Evolutionary conservation across 78 protist genomes (phyloP).

Genomic region (Dictyostelium intermedium): DNA sequence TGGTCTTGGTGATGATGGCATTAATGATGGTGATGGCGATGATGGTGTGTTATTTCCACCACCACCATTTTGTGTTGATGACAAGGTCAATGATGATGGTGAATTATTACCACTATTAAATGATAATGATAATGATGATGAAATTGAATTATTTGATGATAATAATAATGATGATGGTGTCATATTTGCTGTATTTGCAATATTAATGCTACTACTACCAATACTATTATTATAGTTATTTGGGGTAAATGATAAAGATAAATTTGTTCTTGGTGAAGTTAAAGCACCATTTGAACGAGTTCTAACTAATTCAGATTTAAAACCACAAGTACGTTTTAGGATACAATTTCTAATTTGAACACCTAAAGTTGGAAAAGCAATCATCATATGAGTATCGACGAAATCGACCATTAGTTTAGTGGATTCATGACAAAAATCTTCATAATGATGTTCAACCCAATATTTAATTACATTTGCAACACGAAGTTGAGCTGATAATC

Average conservation of each 20-base stretch:
- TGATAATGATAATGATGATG: background rate
- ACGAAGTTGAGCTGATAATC: constrained; percentile 61
- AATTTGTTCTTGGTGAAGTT: constrained; percentile 36
- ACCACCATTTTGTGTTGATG: too few relatives aligned
- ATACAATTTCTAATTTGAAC: constrained; percentile 37
- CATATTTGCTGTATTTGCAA: background rate
- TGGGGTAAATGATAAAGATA: background rate
- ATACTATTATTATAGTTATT: background rate
- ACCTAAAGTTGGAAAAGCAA: constrained; percentile 48
- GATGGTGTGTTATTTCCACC: too few relatives aligned
- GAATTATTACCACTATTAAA: background rate
- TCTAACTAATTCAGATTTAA: constrained; percentile 20
- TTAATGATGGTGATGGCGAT: background rate
- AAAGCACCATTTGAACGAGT: constrained; percentile 52
- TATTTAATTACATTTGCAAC: constrained; percentile 74
- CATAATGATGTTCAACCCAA: constrained; percentile 83
- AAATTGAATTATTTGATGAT: background rate
- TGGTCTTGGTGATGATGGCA: constrained; percentile 14
- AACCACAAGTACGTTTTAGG: constrained; percentile 53
- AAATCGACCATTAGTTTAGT: constrained; percentile 64
- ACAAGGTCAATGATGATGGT: too few relatives aligned
- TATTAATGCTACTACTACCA: background rate
- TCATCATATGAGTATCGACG: constrained; percentile 61
- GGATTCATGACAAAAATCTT: constrained; percentile 57
- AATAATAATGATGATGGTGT: background rate